Conservation (phyloP, 208 protist genomes). For the Wallacemonas collosoma region DNA sequence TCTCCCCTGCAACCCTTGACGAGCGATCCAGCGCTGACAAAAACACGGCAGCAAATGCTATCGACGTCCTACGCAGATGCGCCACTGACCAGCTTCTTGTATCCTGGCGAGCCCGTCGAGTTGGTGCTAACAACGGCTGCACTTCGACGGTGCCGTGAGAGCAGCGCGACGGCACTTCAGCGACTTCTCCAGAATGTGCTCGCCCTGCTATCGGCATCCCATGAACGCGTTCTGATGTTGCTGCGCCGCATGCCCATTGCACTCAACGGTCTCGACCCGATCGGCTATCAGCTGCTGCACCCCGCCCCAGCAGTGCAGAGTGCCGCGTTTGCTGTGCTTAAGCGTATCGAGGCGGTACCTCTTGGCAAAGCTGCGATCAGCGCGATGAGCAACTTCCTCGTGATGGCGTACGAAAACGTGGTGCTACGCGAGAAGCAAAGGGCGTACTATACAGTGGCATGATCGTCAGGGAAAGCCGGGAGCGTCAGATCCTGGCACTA, state of each 20-base stretch:
- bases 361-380: conserved; percentile 54
- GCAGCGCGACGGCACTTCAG: conserved; percentile 38
- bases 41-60: conserved; percentile 36
- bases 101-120: conserved; percentile 35
- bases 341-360: conserved; percentile 44
- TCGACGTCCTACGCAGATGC: conserved; percentile 44
- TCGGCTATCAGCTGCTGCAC: conserved; percentile 69
- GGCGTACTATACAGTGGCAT: not conserved
- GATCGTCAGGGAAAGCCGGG: not conserved
- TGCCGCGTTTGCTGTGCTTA: conserved; percentile 43
- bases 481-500: too few species aligned
- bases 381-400: conserved; percentile 72
- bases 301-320: conserved; percentile 35
- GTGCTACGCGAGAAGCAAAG: conserved; percentile 13
- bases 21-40: conserved; percentile 28
- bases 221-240: conserved; percentile 54
- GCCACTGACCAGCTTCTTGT: conserved; percentile 32
- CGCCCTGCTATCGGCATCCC: conserved; percentile 29
- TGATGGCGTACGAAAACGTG: conserved; percentile 62
- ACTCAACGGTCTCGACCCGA: conserved; percentile 57
- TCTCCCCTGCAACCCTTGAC: conserved; percentile 36
- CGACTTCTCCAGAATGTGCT: conserved; percentile 45
- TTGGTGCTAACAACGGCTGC: conserved; percentile 48
- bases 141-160: conserved; percentile 45
- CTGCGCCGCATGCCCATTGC: conserved; percentile 71